Conservation (phyloP, 2,329 filamentous ascomycete genomes). For the Hypoxylon sp. region DNA sequence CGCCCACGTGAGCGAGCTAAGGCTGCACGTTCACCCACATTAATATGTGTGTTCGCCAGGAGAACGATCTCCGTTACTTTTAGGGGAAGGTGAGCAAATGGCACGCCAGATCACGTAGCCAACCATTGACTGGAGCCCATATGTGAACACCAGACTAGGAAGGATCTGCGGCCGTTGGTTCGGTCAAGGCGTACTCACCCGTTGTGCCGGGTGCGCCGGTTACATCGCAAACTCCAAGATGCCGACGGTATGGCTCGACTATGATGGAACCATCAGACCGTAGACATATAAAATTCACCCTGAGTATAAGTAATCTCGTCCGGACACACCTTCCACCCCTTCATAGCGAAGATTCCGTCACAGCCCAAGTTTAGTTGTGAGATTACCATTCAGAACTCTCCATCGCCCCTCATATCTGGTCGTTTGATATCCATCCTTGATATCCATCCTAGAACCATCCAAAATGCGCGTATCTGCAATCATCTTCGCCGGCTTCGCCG, state of each 20-base stretch:
- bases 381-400: neutral
- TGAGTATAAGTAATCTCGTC: neutral
- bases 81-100: constrained; percentile 22
- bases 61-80: constrained; percentile 11
- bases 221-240: constrained; percentile 6
- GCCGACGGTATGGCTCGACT: constrained; percentile 11
- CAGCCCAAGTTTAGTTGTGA: neutral
- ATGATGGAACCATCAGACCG: constrained; percentile 3
- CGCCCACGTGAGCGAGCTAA: constrained; percentile 27
- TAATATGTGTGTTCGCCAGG: constrained; percentile 18
- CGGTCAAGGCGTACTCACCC: constrained; percentile 15
- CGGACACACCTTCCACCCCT: neutral
- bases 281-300: neutral
- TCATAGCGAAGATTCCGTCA: neutral
- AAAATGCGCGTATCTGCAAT: constrained; percentile 36
- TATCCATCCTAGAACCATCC: neutral
- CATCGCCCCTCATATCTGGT: neutral
- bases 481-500: constrained; percentile 27
- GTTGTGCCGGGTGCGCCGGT: constrained; percentile 17
- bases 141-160: constrained; percentile 14
- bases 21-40: constrained; percentile 12
- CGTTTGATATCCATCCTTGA: neutral
- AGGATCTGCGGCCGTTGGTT: constrained; percentile 23
- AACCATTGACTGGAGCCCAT: constrained; percentile 2
- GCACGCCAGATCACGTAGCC: constrained; percentile 28